Conservation (phyloP, 768 basidiomycete genomes). For the Suillus spraguei region DNA sequence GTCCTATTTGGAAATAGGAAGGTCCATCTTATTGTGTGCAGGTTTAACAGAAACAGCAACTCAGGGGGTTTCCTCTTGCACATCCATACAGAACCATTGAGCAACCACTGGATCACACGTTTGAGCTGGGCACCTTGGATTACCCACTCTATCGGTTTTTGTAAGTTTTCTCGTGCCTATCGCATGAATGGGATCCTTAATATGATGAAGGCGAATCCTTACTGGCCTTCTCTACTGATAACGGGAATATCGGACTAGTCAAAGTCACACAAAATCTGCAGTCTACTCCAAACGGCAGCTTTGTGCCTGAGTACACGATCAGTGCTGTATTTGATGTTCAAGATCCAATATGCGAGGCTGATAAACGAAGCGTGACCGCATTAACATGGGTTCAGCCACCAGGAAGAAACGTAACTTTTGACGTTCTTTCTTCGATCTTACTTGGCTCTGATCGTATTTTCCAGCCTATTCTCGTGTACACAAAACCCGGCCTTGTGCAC, state of each 20-base stretch:
- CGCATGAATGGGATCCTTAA: conserved; percentile 17
- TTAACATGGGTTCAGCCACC: conserved; percentile 56
- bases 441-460: conserved; percentile 6
- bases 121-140: conserved; percentile 64
- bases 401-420: conserved; percentile 40
- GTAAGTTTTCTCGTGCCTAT: conserved; percentile 38
- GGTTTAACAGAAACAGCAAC: conserved; percentile 22
- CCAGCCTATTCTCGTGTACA: conserved; percentile 60
- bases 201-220: conserved; percentile 50
- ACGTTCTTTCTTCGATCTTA: conserved; percentile 11
- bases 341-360: conserved; percentile 34
- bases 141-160: conserved; percentile 34
- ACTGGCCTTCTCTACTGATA: conserved; percentile 59
- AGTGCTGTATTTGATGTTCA: conserved; percentile 32
- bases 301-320: conserved; percentile 38
- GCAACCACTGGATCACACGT: conserved; percentile 66
- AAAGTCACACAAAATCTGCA: conserved; percentile 51
- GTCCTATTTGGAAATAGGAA: background rate
- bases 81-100: conserved; percentile 44
- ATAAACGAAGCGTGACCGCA: conserved; percentile 50
- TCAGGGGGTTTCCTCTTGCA: conserved; percentile 32
- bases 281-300: conserved; percentile 22
- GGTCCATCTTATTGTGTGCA: conserved; percentile 15
- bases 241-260: conserved; percentile 60
- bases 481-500: conserved; percentile 60